Base-by-base conservation (phyloP, 257 asterid genomes). In the Gentiana dahurica region DNA sequence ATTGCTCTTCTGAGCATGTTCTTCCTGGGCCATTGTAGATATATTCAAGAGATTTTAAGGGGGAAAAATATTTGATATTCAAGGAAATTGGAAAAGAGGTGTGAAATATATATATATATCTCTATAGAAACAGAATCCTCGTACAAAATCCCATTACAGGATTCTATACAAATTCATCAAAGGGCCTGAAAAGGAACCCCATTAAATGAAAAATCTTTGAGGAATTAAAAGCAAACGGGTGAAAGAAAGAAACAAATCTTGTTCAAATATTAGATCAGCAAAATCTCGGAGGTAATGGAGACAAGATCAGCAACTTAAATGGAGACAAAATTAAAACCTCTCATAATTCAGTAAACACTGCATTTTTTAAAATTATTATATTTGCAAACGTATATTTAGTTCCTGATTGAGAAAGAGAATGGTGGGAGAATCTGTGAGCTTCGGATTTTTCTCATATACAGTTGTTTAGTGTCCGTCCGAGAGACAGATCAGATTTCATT, bases 21-120 rank as follows among this genome's bases (percentile, higher is more conserved):
- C 89, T 64, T 78, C 94, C 55, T 68, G 82, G 62, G 88, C 77
- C 95, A 89, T 86, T 49, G 12, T 61, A 59, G 11, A 51, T 13
- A 51, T 13, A 5, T 44, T 58, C 12, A 13, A 6, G 2, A 63
- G n/a, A 53, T 15, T 61, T 24, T 8, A 10, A 50, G 3, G 33
- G 13, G 4, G 58, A 52, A 24, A 34, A n/a, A 62, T n/a, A 12
- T 8, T 51, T 52, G 53, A 56, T 75, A 79, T 64, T 71, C 70
- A 71, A 73, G 70, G 74, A 55, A 48, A 60, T 12, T 60, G 53
- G 38, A 66, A 61, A 68, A 60, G 67, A n/a, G n/a, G n/a, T n/a
- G n/a, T n/a, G n/a, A n/a, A n/a, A n/a, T n/a, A n/a, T n/a, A n/a
- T n/a, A n/a, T n/a, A n/a, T n/a, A n/a, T n/a, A n/a, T n/a, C n/a